Evolutionary conservation across 164 flowering plant species (phyloP).

Genomic region (Taxillus chinensis): DNA sequence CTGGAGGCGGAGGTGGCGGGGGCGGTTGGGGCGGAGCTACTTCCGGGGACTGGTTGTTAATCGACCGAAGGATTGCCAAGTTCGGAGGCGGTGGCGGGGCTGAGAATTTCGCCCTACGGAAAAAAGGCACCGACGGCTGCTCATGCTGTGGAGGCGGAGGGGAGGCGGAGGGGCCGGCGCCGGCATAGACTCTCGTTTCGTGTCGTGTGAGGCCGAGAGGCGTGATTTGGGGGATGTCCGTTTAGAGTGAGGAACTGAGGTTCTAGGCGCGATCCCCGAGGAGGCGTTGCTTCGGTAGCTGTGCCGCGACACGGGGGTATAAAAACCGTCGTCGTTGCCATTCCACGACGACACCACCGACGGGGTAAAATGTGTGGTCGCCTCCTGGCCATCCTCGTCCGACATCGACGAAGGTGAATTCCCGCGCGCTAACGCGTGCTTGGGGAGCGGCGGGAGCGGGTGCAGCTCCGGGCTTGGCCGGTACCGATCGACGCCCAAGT

Average conservation of each 20-base stretch:
- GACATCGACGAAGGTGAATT: conserved; percentile 29
- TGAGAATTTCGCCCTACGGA: conserved; percentile 39
- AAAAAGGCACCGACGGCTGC: conserved; percentile 17
- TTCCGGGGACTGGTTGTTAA: conserved; percentile 18
- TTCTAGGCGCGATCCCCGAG: not conserved
- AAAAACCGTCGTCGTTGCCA: conserved; percentile 30
- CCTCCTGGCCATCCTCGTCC: conserved; percentile 59
- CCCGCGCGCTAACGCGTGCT: conserved; percentile 16
- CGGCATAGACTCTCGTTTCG: conserved; percentile 23
- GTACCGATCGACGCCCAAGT: conserved; percentile 39
- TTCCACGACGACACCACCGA: conserved; percentile 29
- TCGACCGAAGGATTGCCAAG: conserved; percentile 28
- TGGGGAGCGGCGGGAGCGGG: conserved; percentile 68
- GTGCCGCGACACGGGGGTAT: conserved; percentile 26
- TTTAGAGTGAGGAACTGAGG: conserved; percentile 42
- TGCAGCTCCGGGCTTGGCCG: conserved; percentile 94
- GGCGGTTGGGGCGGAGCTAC: conserved; percentile 21
- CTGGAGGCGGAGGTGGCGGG: conserved; percentile 51
- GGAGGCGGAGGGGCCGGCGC: conserved; percentile 18
- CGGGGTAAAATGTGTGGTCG: conserved; percentile 44
- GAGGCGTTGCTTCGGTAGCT: conserved; percentile 6
- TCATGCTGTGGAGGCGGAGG: conserved; percentile 17
- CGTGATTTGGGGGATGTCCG: conserved; percentile 71
- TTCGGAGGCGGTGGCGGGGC: conserved; percentile 63
- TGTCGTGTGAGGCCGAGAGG: conserved; percentile 38